Conservation (phyloP, 805 yeast species). For the Candida vartiovaarae region DNA sequence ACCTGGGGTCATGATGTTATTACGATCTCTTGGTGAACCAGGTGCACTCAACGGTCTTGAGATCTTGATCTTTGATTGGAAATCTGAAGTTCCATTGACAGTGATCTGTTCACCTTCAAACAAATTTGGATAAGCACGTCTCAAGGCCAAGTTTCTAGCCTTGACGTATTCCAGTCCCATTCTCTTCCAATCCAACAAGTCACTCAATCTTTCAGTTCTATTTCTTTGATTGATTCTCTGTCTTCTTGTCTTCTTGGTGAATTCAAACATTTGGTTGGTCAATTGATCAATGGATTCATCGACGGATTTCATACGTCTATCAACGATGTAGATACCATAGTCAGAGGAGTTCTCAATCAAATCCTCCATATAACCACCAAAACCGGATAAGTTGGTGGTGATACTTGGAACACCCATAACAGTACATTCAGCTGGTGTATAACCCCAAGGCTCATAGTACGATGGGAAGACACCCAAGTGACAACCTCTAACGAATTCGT, state of each 20-base stretch:
- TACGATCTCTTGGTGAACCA: slow-evolving; percentile 81
- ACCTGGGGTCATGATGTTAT: slow-evolving; percentile 91
- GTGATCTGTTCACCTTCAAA: slow-evolving; percentile 32
- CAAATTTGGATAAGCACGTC: slow-evolving; percentile 88
- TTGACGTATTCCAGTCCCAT: slow-evolving; percentile 96
- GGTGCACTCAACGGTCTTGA: slow-evolving; percentile 95
- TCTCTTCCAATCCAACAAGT: slow-evolving; percentile 92
- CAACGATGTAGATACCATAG: slow-evolving; percentile 96
- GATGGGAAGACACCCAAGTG: slow-evolving; percentile 98
- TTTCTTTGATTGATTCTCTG: slow-evolving; percentile 97
- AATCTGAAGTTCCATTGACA: slow-evolving; percentile 14
- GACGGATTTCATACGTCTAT: slow-evolving; percentile 84
- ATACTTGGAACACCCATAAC: slow-evolving; percentile 99
- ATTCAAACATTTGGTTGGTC: slow-evolving; percentile 83
- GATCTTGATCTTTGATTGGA: slow-evolving; percentile 55
- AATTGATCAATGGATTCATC: slow-evolving; percentile 92
- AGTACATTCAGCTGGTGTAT: slow-evolving; percentile 98
- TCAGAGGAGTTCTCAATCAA: slow-evolving; percentile 89
- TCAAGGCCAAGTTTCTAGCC: slow-evolving; percentile 86
- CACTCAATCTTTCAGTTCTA: slow-evolving; percentile 90
- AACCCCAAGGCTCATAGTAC: slow-evolving; percentile 99
- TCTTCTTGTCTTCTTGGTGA: slow-evolving; percentile 83
- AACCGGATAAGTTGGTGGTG: slow-evolving; percentile 92
- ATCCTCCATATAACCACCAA: slow-evolving; percentile 98
- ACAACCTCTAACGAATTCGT: slow-evolving; percentile 96